Base-by-base conservation (phyloP, 148 eudicot species). In the Rhododendron ferrugineum region DNA sequence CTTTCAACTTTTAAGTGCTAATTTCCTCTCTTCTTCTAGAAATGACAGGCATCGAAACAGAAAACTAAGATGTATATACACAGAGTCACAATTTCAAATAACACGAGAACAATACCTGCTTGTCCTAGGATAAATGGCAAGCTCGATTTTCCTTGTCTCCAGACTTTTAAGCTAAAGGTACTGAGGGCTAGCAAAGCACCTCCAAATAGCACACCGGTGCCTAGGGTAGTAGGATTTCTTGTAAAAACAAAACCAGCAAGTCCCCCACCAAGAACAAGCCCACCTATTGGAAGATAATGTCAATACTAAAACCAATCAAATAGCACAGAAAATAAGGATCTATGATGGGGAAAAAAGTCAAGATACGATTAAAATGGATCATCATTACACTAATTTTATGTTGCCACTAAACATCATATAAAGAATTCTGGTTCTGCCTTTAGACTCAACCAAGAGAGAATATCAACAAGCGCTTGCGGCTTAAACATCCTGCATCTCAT, bases 111-210 rank as follows among this genome's bases (percentile, higher is more conserved):
- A 46, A 6, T 88, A 96, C 99, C 97, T 93, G 98, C 95, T 95
- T 96, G 96, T 88, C 98, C 99, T 62, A 94, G 87, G 82, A 96
- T 93, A 82, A 93, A 94, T n/a, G 97, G 99, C 10, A 92, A 82
- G 87, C 96, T 92, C 37, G 99, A 91, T 89, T 95, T 94, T 77
- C 98, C 99, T 85, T 89, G 89, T 81, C 92, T 90, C 99, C 99
- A 96, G 16, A 96, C 91, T 92, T 91, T 94, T 82, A 96, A 86
- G 88, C 98, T 95, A 26, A 88, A 85, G 54, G 82, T 93, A 88
- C 99, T 95, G 75, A 96, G 93, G 73, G 91, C 93, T 66, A 96
- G 89, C 85, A 96, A 86, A 85, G 93, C 93, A 89, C 96, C 98
- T 80, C 99, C 98, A 85, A 87, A 88, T 54, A 95, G 88, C 83